A percentile compares a stretch with the other conserved stretches of the same genome.
phyloP scores from a whole-genome alignment of 495 filamentous ascomycete genomes.

The Parmelia sp. region DNA sequence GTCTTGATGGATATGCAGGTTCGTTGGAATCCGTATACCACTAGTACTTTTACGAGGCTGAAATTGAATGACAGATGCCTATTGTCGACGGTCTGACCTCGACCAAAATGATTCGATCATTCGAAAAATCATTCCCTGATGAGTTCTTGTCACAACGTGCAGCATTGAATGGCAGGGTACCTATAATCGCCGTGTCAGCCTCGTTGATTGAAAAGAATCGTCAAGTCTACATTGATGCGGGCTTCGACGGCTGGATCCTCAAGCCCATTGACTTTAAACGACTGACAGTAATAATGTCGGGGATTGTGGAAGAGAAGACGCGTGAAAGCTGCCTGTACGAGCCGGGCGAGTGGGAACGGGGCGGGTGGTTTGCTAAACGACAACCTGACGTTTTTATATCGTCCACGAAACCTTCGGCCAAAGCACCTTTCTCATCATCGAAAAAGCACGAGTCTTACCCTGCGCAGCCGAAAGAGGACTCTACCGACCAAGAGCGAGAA shows the following conservation, averaged over 20 bases:
- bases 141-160: conserved; percentile 43
- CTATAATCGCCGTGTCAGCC: conserved; percentile 88
- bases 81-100: conserved; percentile 84
- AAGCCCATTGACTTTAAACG: conserved; percentile 71
- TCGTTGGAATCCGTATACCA: conserved; percentile 24
- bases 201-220: conserved; percentile 68
- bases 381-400: conserved; percentile 24
- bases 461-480: conserved; percentile 20
- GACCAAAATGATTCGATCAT: conserved; percentile 72
- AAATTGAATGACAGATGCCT: conserved; percentile 60
- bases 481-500: conserved; percentile 21
- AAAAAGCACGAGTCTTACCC: conserved; percentile 16
- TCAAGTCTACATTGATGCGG: conserved; percentile 65
- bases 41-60: conserved; percentile 11
- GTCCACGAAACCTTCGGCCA: conserved; percentile 22
- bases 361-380: conserved; percentile 58
- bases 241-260: conserved; percentile 87
- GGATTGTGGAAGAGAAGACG: conserved; percentile 46
- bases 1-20: conserved; percentile 96
- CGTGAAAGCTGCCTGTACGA: conserved; percentile 49
- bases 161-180: conserved; percentile 50
- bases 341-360: conserved; percentile 62
- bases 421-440: conserved; percentile 15
- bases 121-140: conserved; percentile 47
- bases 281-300: conserved; percentile 52